Evolutionary conservation across 768 basidiomycete species (phyloP).

Genomic region (Leucogyrophana mollusca): DNA sequence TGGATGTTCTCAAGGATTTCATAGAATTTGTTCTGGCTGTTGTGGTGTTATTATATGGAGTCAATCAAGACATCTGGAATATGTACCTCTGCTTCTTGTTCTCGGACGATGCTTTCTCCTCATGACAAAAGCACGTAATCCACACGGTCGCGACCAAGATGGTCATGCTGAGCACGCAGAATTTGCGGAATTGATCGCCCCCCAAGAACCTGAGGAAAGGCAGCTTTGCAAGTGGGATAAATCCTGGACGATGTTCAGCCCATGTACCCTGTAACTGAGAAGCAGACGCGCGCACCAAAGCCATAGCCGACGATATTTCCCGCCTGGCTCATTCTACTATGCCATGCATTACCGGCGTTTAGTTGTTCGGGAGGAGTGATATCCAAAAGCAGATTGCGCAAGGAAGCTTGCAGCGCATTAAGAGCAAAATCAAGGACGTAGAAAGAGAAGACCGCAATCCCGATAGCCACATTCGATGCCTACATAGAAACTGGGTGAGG

Average conservation of each 20-base stretch:
- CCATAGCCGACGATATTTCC: slow-evolving; percentile 96
- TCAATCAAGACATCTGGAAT: slow-evolving; percentile 4
- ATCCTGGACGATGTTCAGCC: slow-evolving; percentile 47
- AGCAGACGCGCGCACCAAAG: slow-evolving; percentile 57
- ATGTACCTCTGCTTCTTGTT: slow-evolving; percentile 42
- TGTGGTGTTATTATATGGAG: slow-evolving; percentile 1
- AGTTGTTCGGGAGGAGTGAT: slow-evolving; percentile 86
- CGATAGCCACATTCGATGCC: slow-evolving; percentile 73
- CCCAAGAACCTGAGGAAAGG: slow-evolving; percentile 80
- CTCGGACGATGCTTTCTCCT: slow-evolving; percentile 68
- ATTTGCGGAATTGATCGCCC: slow-evolving; percentile 93
- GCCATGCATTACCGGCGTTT: slow-evolving; percentile 96
- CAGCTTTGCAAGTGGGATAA: slow-evolving; percentile 80
- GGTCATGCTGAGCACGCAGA: slow-evolving; percentile 82
- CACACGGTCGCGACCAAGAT: slow-evolving; percentile 80
- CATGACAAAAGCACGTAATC: slow-evolving; percentile 84
- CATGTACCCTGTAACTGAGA: not conserved
- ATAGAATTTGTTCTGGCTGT: slow-evolving; percentile 49
- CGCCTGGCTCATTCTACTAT: slow-evolving; percentile 93
- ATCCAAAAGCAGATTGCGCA: slow-evolving; percentile 92
- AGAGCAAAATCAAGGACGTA: slow-evolving; percentile 97
- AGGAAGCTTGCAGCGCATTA: slow-evolving; percentile 90
- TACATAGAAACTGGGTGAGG: slow-evolving; percentile 24
- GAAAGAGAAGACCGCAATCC: slow-evolving; percentile 85
- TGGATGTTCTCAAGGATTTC: slow-evolving; percentile 82